phyloP scores from a whole-genome alignment of 805 yeast species.

The Metschnikowia gruessii region DNA sequence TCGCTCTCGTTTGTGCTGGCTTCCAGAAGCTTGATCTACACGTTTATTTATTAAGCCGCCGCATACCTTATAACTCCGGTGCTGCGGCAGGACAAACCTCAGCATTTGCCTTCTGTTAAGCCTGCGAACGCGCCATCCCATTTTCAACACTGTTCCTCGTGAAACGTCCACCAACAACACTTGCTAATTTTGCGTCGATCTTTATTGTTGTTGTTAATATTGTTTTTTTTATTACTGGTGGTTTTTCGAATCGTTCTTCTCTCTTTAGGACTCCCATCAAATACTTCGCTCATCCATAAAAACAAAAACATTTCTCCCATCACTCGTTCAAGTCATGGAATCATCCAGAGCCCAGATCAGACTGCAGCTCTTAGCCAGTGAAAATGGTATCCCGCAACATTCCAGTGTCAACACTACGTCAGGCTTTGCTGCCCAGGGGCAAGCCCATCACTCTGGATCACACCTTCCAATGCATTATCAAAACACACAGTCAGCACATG shows the following conservation, averaged over 20 bases:
- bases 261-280: not conserved
- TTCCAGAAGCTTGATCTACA: not conserved
- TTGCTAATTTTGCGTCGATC: not conserved
- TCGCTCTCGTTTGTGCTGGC: not conserved
- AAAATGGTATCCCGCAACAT: constrained; percentile 16
- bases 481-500: constrained; percentile 1
- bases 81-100: constrained; percentile 8
- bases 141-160: not conserved
- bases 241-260: not conserved
- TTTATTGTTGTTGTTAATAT: not conserved
- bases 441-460: constrained; percentile 11
- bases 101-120: constrained; percentile 1
- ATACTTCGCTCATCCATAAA: no score
- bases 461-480: constrained; percentile 7
- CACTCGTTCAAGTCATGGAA: constrained; percentile 9
- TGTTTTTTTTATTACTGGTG: not conserved
- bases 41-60: not conserved
- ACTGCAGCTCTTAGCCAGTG: constrained; percentile 34
- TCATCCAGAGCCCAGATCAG: constrained; percentile 26
- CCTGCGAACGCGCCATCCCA: not conserved
- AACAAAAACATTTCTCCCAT: no score
- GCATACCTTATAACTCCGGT: constrained; percentile 2
- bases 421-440: constrained; percentile 16
- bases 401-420: constrained; percentile 23
- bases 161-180: no score